A percentile compares a stretch with the other conserved stretches of the same genome.
phyloP scores from a whole-genome alignment of 2,329 filamentous ascomycete genomes.

The Pseudogymnoascus sp. region DNA sequence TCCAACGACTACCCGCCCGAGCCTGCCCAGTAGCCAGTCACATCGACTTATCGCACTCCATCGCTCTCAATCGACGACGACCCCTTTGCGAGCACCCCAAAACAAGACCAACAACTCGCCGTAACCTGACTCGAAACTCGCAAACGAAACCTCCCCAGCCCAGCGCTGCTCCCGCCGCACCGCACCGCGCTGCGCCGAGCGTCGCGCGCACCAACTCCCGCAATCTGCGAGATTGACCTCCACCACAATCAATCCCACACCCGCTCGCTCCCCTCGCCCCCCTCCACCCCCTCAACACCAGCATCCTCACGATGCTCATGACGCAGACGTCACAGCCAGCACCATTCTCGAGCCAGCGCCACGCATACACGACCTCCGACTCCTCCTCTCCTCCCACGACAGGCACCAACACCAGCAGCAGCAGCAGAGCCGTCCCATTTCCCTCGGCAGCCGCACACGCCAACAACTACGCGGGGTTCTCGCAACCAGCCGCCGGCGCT shows the following conservation, averaged over 20 bases:
- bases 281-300: slow-evolving; percentile 19
- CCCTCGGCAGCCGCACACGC: background rate
- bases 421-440: slow-evolving; percentile 6
- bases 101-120: background rate
- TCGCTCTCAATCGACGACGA: background rate
- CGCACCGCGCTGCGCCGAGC: background rate
- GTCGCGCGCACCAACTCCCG: background rate
- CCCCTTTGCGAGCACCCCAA: background rate
- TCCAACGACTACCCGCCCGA: background rate
- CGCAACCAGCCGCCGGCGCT: slow-evolving; percentile 14
- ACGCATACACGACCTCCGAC: slow-evolving; percentile 19
- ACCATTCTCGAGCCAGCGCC: slow-evolving; percentile 36
- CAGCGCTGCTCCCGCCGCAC: background rate
- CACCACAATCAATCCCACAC: background rate
- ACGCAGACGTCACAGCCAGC: slow-evolving; percentile 40
- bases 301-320: slow-evolving; percentile 45
- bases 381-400: too few relatives aligned
- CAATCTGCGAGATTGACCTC: background rate
- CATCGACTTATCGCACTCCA: background rate
- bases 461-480: slow-evolving; percentile 7
- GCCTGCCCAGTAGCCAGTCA: background rate
- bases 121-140: background rate
- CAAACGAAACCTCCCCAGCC: background rate
- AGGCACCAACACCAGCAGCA: too few relatives aligned
- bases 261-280: slow-evolving; percentile 13